These are phyloP conservation scores for Calonectria hongkongensis DNA, from an alignment of 2,329 filamentous ascomycete genomes.

Conservation along the genomic window DNA sequence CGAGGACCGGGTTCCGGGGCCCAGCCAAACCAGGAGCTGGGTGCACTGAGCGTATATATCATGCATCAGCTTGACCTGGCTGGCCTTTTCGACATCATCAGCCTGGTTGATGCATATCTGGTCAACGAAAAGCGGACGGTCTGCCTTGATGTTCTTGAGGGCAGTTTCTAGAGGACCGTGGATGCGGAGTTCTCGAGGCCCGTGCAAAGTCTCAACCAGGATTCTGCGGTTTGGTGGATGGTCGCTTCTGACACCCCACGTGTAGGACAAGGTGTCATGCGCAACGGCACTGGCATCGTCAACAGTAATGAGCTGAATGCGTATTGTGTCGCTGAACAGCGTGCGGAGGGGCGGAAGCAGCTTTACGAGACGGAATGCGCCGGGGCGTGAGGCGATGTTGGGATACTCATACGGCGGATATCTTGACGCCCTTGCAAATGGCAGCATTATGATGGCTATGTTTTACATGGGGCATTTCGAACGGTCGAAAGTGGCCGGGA, in stretches of 20 bases:
- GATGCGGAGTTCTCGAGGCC: conserved; percentile 47
- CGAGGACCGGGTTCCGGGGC: conserved; percentile 48
- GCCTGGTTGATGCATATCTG: conserved; percentile 59
- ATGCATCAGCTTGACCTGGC: conserved; percentile 56
- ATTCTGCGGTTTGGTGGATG: conserved; percentile 51
- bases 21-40: conserved; percentile 56
- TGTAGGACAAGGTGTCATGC: conserved; percentile 59
- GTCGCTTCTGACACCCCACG: conserved; percentile 49
- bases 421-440: conserved; percentile 22
- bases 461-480: background rate
- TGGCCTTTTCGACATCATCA: conserved; percentile 49
- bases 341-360: conserved; percentile 34
- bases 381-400: background rate
- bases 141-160: conserved; percentile 43
- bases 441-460: conserved; percentile 5
- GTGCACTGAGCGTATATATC: conserved; percentile 54
- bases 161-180: conserved; percentile 57
- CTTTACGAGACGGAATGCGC: conserved; percentile 37
- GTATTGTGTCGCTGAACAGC: conserved; percentile 48
- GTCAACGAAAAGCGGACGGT: conserved; percentile 55
- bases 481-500: background rate
- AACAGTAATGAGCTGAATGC: conserved; percentile 54
- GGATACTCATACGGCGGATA: conserved; percentile 25
- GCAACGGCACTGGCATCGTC: conserved; percentile 40
- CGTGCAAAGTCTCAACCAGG: conserved; percentile 48